Evolutionary conservation across 108 stramenopile species (phyloP).

Genomic region (Nannochloropsis gaditana): DNA sequence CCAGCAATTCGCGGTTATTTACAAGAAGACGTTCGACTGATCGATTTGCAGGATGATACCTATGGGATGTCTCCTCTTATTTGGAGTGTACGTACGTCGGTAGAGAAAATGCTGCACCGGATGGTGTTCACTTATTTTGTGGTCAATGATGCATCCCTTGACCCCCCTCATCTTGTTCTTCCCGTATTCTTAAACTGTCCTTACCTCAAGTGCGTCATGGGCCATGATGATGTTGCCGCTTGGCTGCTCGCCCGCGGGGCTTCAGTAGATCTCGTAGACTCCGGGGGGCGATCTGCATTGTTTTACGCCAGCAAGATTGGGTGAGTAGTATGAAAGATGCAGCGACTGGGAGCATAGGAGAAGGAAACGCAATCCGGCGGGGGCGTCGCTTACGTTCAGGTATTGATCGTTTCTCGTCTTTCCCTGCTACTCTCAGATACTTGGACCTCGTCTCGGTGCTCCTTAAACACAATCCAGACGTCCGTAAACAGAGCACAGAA

Average conservation of each 20-base stretch:
- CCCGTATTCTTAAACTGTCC: neutral
- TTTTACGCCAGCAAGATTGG: conserved; percentile 20
- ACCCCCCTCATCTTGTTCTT: neutral
- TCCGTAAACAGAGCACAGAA: conserved; percentile 1
- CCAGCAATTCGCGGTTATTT: conserved; percentile 3
- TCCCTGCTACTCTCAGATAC: neutral
- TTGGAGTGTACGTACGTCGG: neutral
- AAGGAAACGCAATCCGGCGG: neutral
- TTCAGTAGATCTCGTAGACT: neutral
- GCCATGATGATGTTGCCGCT: conserved; percentile 4
- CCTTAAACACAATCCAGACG: neutral
- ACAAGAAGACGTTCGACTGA: neutral
- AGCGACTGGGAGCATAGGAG: neutral
- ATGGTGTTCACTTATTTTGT: too few species aligned
- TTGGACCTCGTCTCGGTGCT: neutral
- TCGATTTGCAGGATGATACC: neutral
- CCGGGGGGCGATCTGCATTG: neutral
- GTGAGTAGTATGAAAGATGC: neutral
- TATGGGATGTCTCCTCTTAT: neutral
- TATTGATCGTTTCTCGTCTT: too few species aligned
- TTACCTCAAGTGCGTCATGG: conserved; percentile 3
- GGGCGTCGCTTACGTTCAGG: too few species aligned
- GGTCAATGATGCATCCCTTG: neutral
- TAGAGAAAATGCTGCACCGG: neutral
- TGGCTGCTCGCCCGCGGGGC: neutral